Percentiles rank a stretch among this genome's conserved stretches.
Evolutionary conservation across 805 yeast species (phyloP).

Genomic region (Wickerhamomyces xylosicus): DNA sequence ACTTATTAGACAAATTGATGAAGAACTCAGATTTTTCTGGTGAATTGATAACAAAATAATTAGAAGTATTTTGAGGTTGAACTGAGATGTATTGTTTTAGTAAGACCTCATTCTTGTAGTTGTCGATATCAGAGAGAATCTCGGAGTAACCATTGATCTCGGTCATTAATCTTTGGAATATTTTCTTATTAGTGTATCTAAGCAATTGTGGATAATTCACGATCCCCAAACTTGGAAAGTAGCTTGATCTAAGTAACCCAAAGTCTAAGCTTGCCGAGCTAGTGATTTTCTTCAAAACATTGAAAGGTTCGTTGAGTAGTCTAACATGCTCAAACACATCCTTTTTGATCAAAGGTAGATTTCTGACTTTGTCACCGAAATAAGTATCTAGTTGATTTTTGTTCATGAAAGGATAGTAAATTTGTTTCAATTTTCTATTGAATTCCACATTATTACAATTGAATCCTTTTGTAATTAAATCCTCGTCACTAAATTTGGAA

Average conservation of each 20-base stretch:
- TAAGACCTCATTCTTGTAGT: slow-evolving; percentile 3
- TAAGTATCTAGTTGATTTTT: slow-evolving; percentile 5
- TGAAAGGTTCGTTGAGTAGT: slow-evolving; percentile 3
- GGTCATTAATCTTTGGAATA: neutral
- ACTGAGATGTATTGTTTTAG: slow-evolving; percentile 7
- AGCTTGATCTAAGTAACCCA: slow-evolving; percentile 15
- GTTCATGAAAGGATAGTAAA: slow-evolving; percentile 13
- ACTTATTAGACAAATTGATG: slow-evolving; percentile 9
- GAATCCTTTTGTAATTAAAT: neutral
- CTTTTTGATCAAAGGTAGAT: slow-evolving; percentile 2
- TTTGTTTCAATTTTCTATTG: slow-evolving; percentile 8
- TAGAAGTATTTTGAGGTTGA: slow-evolving; percentile 5
- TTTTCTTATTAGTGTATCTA: neutral
- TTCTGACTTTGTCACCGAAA: slow-evolving; percentile 5
- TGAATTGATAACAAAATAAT: slow-evolving; percentile 14
- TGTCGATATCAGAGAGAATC: slow-evolving; percentile 2
- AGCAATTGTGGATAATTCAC: neutral
- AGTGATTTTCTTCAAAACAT: slow-evolving; percentile 4
- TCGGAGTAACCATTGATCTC: slow-evolving; percentile 1
- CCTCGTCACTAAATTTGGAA: neutral
- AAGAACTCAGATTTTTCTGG: slow-evolving; percentile 14
- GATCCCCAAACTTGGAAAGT: slow-evolving; percentile 11
- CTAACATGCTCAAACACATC: slow-evolving; percentile 4
- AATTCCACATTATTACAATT: slow-evolving; percentile 1
- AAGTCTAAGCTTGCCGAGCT: slow-evolving; percentile 6